Percentiles rank a stretch among this genome's conserved stretches.
Evolutionary conservation across 768 basidiomycete genomes (phyloP).

Genomic region (Boletus edulis): DNA sequence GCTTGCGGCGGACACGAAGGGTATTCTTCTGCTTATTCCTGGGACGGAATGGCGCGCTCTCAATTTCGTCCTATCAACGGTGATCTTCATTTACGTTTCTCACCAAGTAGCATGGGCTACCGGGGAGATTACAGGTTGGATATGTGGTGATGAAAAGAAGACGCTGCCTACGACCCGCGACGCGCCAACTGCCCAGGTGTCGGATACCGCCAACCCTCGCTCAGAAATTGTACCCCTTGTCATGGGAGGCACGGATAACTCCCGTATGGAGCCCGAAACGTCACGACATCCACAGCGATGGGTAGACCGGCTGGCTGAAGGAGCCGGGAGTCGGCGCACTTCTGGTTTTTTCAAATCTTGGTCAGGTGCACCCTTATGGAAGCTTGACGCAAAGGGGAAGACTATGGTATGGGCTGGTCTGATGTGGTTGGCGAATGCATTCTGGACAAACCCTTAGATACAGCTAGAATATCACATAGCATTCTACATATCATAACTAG

Average conservation of each 20-base stretch:
- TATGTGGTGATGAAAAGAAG: slow-evolving; percentile 41
- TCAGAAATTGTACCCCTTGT: slow-evolving; percentile 13
- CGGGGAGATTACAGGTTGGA: slow-evolving; percentile 60
- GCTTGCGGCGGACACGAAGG: slow-evolving; percentile 82
- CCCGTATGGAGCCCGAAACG: slow-evolving; percentile 34
- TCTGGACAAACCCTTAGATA: slow-evolving; percentile 44
- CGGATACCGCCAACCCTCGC: background rate
- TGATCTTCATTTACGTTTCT: slow-evolving; percentile 79
- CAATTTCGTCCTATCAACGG: slow-evolving; percentile 74
- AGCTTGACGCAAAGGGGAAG: slow-evolving; percentile 42
- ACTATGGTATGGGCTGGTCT: slow-evolving; percentile 39
- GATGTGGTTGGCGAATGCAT: slow-evolving; percentile 66
- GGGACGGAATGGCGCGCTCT: slow-evolving; percentile 69
- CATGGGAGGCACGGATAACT: background rate
- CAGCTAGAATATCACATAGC: background rate
- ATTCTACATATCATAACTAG: background rate
- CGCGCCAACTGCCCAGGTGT: background rate
- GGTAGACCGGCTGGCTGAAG: slow-evolving; percentile 50
- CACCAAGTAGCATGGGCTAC: slow-evolving; percentile 77
- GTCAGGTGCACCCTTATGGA: slow-evolving; percentile 30
- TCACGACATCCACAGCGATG: slow-evolving; percentile 42
- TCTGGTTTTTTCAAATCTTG: slow-evolving; percentile 30
- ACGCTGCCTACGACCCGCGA: slow-evolving; percentile 21
- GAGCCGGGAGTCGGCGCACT: slow-evolving; percentile 18
- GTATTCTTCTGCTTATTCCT: slow-evolving; percentile 75